These are phyloP conservation scores for Panellus pusillus DNA, from an alignment of 768 basidiomycete genomes.

Conservation along the genomic window DNA sequence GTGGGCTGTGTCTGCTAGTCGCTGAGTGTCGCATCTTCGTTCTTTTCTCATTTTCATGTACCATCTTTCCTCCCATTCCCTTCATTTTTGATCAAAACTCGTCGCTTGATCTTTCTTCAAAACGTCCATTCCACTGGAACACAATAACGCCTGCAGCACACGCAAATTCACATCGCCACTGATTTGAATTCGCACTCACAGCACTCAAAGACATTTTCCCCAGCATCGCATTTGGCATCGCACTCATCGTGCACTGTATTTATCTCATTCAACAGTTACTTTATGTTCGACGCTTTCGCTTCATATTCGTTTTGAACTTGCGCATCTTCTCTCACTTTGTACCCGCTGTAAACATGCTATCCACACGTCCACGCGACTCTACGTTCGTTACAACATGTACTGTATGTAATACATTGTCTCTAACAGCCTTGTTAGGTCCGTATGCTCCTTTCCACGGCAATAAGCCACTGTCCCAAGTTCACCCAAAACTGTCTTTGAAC, in stretches of 20 bases:
- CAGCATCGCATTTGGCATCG: conserved; percentile 1
- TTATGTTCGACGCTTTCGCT: not conserved
- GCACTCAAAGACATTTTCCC: not conserved
- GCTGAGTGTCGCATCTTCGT: conserved; percentile 21
- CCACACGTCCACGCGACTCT: conserved; percentile 24
- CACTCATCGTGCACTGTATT: not conserved
- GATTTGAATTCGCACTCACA: conserved; percentile 7
- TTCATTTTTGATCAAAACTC: not conserved
- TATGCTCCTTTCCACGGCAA: conserved; percentile 30
- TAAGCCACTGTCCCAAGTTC: conserved; percentile 38
- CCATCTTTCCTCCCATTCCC: conserved; percentile 16
- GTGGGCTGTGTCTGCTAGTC: conserved; percentile 26
- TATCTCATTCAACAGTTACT: conserved; percentile 2
- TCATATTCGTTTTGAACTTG: not conserved
- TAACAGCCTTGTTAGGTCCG: conserved; percentile 2
- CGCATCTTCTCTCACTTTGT: not conserved
- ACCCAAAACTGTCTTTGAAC: conserved; percentile 42
- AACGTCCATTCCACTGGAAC: conserved; percentile 7
- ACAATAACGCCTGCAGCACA: not conserved
- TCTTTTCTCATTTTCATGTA: conserved; percentile 10
- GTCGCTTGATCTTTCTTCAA: conserved; percentile 16
- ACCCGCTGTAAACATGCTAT: conserved; percentile 3
- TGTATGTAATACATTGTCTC: conserved; percentile 8
- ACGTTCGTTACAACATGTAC: conserved; percentile 5
- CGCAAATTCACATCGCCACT: conserved; percentile 5